Base-by-base conservation (phyloP, 1,284 basidiomycete genomes). In the Ustilago tritici region DNA sequence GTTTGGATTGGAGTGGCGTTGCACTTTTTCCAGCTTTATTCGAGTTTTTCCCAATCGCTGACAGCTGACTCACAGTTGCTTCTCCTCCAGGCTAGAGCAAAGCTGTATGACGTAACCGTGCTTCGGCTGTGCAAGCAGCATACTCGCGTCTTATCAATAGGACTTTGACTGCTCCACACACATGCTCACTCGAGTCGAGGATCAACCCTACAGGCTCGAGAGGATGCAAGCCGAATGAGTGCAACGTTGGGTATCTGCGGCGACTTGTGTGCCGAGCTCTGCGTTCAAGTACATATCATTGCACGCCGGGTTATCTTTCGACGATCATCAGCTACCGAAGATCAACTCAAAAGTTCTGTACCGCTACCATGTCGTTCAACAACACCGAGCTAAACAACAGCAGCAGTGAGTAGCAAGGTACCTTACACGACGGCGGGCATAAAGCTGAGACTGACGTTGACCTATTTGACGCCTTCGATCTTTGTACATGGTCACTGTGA, bases 1-100 rank as follows among this genome's bases (percentile, higher is more conserved):
- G 19, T 19, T 46, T 46, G 23, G 23, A 28, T 28, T 28, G 23
- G 23, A 28, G 23, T 46, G 8, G n/a, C 9, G 6, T 46, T 46
- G n/a, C 43, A 6, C 19, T 46, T 46, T 46, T 19, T 7, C 19
- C 43, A 6, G 9, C 9, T 23, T 46, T 46, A 19, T 46, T 19
- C 43, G 17, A 11, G 9, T 15, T 57, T 47, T 50, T 49, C 14
- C 11, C 57, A 6, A 28, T 23, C 31, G 49, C 5, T 61, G 65
- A 67, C 65, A 61, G 65, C 65, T 67, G 65, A 67, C 54, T 67
- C 59, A 67, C 54, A 40, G 49, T 10, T 32, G 49, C 49, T 28
- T 50, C 28, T 50, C 12, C 14, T 8, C 4, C 49, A 32, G 4
- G 12, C 15, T 28, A 28, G 15, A 32, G 14, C 28, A 32, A 32